A percentile compares a stretch with the other conserved stretches of the same genome.
Conservation (phyloP, 1,284 basidiomycete species). For the Heterobasidion occidentale region DNA sequence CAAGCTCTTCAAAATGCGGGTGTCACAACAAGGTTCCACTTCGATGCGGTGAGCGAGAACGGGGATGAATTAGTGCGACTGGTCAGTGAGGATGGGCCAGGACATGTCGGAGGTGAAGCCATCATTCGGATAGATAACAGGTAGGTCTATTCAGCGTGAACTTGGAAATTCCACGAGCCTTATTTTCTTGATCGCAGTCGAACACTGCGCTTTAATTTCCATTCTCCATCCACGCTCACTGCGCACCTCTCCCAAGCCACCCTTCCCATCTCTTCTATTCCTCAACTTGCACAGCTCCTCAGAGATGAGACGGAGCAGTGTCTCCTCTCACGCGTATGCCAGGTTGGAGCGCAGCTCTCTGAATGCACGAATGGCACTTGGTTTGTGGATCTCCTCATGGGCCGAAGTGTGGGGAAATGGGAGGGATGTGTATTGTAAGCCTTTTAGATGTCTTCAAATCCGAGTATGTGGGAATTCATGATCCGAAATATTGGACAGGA, state of each 20-base stretch:
- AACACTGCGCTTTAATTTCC: constrained; percentile 63
- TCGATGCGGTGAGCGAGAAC: constrained; percentile 58
- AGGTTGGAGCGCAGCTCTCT: constrained; percentile 50
- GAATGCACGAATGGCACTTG: constrained; percentile 55
- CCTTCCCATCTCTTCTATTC: constrained; percentile 59
- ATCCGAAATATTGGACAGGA: constrained; percentile 29
- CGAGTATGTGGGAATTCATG: neutral
- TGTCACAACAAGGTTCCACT: constrained; percentile 49
- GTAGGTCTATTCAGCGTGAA: constrained; percentile 24
- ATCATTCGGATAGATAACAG: constrained; percentile 59
- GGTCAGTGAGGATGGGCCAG: constrained; percentile 22
- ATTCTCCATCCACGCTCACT: constrained; percentile 61
- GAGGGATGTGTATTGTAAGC: constrained; percentile 69
- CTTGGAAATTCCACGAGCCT: neutral
- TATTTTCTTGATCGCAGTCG: constrained; percentile 33
- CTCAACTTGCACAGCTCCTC: constrained; percentile 68
- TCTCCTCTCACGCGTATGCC: constrained; percentile 58
- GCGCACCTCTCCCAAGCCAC: constrained; percentile 74
- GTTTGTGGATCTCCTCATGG: constrained; percentile 63
- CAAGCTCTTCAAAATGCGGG: constrained; percentile 42
- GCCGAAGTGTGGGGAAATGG: constrained; percentile 70
- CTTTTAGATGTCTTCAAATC: neutral
- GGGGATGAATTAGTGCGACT: constrained; percentile 48
- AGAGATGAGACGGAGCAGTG: constrained; percentile 65
- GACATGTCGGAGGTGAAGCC: constrained; percentile 56